Evolutionary conservation across 2,329 filamentous ascomycete genomes (phyloP), one percentile per base, ranked within the genome.

Genomic region (Alternaria hordeiaustralica): DNA sequence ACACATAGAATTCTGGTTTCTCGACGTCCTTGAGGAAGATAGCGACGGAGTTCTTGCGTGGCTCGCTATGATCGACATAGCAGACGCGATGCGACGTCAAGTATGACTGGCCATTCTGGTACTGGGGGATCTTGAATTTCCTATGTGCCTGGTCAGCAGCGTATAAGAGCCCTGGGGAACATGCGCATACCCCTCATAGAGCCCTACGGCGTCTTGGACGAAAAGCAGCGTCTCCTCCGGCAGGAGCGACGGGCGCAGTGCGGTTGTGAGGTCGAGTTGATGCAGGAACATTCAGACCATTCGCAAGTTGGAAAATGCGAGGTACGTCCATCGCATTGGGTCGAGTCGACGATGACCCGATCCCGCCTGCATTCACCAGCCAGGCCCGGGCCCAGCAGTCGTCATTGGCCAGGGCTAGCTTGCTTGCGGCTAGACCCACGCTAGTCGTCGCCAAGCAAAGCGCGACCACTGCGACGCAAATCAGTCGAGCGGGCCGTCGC

Each of bases 101-200:
- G 79, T 99, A 99, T 59, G 96, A 93, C 83, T 97, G 94, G 55
- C 96, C 96, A 83, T 97, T 93, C 79, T 99, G 96, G 70, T 96
- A 93, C 76, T 94, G 90, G 36, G 93, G 91, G 58, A 99, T 90
- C 84, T 99, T 99, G 84, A 90, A 96, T 84, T 97, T 98, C 72
- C 94, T 97, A 73, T 41, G 63, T 23, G 36, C 26, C 56, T 33
- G 58, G 53, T 73, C 49, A 74, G 62, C 59, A 64, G 55, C 41
- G 66, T 47, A 25, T 33, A 44, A 56, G 45, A 55, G 46, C 55
- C 41, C 49, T 49, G 55, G 54, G 8, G 51, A 51, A 61, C 15
- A 65, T 47, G 41, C 26, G 84, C 89, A 83, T 86, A 97, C 94
- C 96, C 96, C 86, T 98, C 93, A 84, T 99, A 99, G 66, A 99